Evolutionary conservation across 108 stramenopile species (phyloP).

Genomic region (Cyclotella choctawhatcheeana): DNA sequence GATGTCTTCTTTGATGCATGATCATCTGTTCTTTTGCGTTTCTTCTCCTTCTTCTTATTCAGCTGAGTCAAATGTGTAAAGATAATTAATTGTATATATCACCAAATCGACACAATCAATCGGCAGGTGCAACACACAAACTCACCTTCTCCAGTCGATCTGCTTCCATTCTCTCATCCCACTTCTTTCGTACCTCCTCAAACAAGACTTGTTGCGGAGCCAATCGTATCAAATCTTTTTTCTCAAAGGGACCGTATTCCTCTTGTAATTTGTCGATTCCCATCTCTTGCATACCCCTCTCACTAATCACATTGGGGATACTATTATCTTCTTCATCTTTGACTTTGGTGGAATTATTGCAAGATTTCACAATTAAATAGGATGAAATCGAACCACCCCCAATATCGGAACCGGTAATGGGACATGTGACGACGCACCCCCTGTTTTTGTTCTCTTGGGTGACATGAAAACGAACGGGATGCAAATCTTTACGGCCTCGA

Average conservation of each 20-base stretch:
- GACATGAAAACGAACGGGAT: slow-evolving; percentile 64
- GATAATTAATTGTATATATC: neutral
- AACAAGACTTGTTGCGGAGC: slow-evolving; percentile 59
- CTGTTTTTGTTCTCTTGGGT: slow-evolving; percentile 5
- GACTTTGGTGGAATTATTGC: slow-evolving; percentile 9
- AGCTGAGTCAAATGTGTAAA: no score
- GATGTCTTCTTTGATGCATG: neutral
- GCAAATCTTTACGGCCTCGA: slow-evolving; percentile 74
- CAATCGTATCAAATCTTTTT: slow-evolving; percentile 67
- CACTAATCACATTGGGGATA: slow-evolving; percentile 70
- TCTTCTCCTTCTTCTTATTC: slow-evolving; percentile 47
- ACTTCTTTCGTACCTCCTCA: slow-evolving; percentile 49
- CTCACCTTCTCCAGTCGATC: slow-evolving; percentile 51
- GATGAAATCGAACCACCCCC: slow-evolving; percentile 65
- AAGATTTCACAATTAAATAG: slow-evolving; percentile 50
- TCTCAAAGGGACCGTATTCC: slow-evolving; percentile 75
- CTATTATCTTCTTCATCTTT: slow-evolving; percentile 42
- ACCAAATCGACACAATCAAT: neutral
- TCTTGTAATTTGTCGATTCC: slow-evolving; percentile 55
- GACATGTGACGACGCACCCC: slow-evolving; percentile 51
- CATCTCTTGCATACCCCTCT: slow-evolving; percentile 73
- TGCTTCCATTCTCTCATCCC: slow-evolving; percentile 40
- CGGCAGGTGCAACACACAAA: neutral
- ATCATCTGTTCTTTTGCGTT: slow-evolving; percentile 34
- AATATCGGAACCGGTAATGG: slow-evolving; percentile 70